These are phyloP conservation scores for Wakefieldia striispora DNA, from an alignment of 768 basidiomycete species.

Conservation along the genomic window DNA sequence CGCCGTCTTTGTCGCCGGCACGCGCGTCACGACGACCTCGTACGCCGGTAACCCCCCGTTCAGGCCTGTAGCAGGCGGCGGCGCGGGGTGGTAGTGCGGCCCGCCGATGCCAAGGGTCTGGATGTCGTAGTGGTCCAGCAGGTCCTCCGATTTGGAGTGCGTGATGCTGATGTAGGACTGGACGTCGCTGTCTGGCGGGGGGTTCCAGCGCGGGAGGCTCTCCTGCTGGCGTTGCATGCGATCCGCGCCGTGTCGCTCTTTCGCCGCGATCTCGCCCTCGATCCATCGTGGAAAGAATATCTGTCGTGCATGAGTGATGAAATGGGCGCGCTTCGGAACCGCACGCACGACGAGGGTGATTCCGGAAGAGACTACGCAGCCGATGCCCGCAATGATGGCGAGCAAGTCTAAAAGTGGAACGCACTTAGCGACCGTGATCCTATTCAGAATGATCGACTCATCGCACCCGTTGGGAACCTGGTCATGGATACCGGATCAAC, in stretches of 20 bases:
- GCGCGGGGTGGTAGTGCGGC: too few species aligned
- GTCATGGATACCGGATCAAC: background rate
- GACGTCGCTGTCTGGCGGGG: background rate
- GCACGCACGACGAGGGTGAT: slow-evolving; percentile 70
- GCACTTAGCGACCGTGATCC: background rate
- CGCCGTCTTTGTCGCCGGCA: slow-evolving; percentile 28
- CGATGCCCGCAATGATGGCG: slow-evolving; percentile 54
- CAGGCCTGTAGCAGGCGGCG: too few species aligned
- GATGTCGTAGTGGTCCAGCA: background rate
- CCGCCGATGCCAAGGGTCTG: too few species aligned
- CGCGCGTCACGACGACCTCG: slow-evolving; percentile 29
- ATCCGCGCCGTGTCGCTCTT: slow-evolving; percentile 40
- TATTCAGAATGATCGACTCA: too few species aligned
- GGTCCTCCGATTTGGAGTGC: slow-evolving; percentile 1
- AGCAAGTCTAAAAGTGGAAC: slow-evolving; percentile 49
- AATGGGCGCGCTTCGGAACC: slow-evolving; percentile 1
- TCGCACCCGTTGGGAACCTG: slow-evolving; percentile 29
- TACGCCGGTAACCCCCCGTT: slow-evolving; percentile 19
- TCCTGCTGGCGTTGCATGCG: slow-evolving; percentile 19
- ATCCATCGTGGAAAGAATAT: slow-evolving; percentile 85
- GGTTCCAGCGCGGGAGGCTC: background rate
- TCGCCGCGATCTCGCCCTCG: slow-evolving; percentile 57
- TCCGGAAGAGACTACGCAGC: slow-evolving; percentile 64
- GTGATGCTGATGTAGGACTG: slow-evolving; percentile 15
- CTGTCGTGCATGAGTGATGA: slow-evolving; percentile 31